Evolutionary conservation across 257 asterid species (phyloP).

Genomic region (Lantana camara): DNA sequence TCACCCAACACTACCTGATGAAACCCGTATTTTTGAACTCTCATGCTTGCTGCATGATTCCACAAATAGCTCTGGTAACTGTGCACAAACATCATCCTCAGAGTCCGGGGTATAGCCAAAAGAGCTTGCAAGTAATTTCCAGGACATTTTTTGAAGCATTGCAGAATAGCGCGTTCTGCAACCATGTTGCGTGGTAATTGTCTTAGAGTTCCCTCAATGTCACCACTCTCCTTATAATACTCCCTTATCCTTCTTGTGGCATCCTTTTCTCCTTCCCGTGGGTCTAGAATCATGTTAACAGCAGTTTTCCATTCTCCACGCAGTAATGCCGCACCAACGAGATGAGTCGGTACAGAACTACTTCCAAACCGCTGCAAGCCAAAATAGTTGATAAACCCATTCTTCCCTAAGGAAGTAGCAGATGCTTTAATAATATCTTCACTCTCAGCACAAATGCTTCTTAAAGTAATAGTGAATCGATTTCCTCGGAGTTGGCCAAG

Average conservation of each 20-base stretch:
- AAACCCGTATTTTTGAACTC: no score
- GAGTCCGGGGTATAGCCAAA: no score
- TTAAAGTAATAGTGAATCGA: conserved; percentile 79
- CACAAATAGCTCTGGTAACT: no score
- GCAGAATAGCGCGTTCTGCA: conserved; percentile 89
- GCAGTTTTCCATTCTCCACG: conserved; percentile 97
- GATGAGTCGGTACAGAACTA: conserved; percentile 91
- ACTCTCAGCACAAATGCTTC: conserved; percentile 75
- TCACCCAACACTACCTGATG: no score
- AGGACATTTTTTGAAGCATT: no score
- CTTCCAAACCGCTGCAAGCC: conserved; percentile 99
- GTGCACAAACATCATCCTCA: no score
- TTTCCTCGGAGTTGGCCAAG: conserved; percentile 95
- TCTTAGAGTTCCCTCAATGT: conserved; percentile 78
- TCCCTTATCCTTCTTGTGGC: conserved; percentile 62
- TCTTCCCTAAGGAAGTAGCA: conserved; percentile 66
- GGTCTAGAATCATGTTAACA: conserved; percentile 81
- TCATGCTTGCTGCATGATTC: no score
- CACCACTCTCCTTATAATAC: conserved; percentile 78
- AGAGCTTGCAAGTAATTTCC: no score
- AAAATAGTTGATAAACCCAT: conserved; percentile 90
- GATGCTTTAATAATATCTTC: conserved; percentile 75
- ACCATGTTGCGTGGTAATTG: conserved; percentile 86
- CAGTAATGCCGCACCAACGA: conserved; percentile 80
- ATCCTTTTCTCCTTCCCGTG: conserved; percentile 94